Base-by-base conservation (phyloP, 805 yeast genomes). In the Tetrapisispora pingtungensis region DNA sequence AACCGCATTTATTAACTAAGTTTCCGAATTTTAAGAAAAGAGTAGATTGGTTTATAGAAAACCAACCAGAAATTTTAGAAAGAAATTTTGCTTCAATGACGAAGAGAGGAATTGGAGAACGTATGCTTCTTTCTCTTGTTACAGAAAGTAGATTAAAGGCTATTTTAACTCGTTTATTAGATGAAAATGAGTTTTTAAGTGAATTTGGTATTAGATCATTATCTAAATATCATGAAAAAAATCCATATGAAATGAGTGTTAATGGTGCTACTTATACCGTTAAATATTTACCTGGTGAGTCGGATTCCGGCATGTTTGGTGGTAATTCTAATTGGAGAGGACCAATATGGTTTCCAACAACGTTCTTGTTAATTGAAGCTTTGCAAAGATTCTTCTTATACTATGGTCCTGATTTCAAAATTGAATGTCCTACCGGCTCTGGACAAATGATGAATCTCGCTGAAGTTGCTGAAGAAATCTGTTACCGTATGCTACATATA, bases 271-370 rank as follows among this genome's bases (percentile, higher is more conserved):
- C 72, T 33, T 88, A 80, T 64, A 68, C 71, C 37, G 89, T 86
- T 28, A 74, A 75, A 47, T 86, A 87, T 63, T 73, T 86, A 43
- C 82, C 95, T 5, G 96, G 95, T 27, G 95, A 86, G 58, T 83
- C 94, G 26, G 90, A 86, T 59, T 81, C 94, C 6, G 95, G 95
- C 5, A 76, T 89, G 77, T 88, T 88, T 72, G 97, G 97, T 41
- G 97, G 97, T 47, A 88, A 88, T 62, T 87, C 96, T 19, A 88
- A 88, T 65, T 88, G 97, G 97, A 75, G 97, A 63, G 97, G 97
- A 2, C 96, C 97, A 14, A 87, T 88, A 53, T 88, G 97, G 97
- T 87, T 88, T 72, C 95, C 97, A 18, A 85, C 85, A 12, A 88
- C 83, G 57, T 88, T 88, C 63, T 68, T 88, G 49, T 68, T 88